Evolutionary conservation across 1,284 basidiomycete genomes (phyloP).

Genomic region (Leccinum pachyderme): DNA sequence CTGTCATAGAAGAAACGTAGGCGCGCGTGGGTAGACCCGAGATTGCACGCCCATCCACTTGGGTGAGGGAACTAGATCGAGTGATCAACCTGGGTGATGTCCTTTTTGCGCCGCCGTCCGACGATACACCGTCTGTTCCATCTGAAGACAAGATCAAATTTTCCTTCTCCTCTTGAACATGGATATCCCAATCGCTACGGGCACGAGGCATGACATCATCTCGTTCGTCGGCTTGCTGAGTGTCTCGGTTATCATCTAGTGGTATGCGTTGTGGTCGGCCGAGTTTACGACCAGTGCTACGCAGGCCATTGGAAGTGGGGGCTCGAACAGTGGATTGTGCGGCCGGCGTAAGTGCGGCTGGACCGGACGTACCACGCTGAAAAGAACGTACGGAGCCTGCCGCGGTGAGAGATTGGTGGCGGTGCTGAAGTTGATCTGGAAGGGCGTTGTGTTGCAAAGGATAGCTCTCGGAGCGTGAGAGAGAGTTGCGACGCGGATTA

Average conservation of each 20-base stretch:
- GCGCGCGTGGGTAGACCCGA: conserved; percentile 33
- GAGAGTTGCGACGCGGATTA: conserved; percentile 42
- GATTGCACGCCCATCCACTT: conserved; percentile 35
- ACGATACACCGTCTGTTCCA: conserved; percentile 22
- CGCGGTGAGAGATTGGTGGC: conserved; percentile 19
- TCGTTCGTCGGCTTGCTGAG: conserved; percentile 38
- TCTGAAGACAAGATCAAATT: conserved; percentile 30
- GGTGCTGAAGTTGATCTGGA: conserved; percentile 26
- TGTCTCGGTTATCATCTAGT: conserved; percentile 40
- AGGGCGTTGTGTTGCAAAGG: conserved; percentile 23
- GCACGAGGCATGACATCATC: conserved; percentile 29
- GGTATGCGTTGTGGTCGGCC: conserved; percentile 42
- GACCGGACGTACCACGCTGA: conserved; percentile 60
- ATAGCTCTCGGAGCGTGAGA: conserved; percentile 66
- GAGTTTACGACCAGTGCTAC: conserved; percentile 36
- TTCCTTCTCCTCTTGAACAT: conserved; percentile 32
- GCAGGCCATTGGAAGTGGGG: conserved; percentile 32
- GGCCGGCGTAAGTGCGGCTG: conserved; percentile 38
- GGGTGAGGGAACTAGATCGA: conserved; percentile 33
- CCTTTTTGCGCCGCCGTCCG: conserved; percentile 26
- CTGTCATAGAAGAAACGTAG: conserved; percentile 28
- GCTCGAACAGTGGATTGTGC: conserved; percentile 26
- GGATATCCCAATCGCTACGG: conserved; percentile 30
- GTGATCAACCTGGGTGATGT: conserved; percentile 26
- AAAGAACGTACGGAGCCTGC: conserved; percentile 45